Conservation (phyloP, 208 protist genomes). For the Leptomonas pyrrhocoris region DNA sequence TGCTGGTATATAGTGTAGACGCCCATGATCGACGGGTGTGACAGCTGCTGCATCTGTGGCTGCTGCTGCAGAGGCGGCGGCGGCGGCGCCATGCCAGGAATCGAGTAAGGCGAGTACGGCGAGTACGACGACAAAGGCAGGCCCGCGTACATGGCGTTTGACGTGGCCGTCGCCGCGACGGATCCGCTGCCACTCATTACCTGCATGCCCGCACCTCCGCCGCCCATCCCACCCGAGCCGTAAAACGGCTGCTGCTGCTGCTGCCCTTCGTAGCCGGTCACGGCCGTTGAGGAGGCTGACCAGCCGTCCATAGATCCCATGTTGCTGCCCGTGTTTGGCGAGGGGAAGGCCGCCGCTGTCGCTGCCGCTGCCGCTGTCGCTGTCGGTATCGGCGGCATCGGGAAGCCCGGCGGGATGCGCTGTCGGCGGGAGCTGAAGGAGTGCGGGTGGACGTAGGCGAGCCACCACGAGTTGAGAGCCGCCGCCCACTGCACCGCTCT, state of each 20-base stretch:
- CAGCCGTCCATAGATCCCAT: conserved; percentile 17
- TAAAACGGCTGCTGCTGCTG: neutral
- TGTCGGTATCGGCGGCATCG: neutral
- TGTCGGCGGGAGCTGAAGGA: conserved; percentile 29
- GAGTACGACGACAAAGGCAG: conserved; percentile 1
- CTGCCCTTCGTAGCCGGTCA: neutral
- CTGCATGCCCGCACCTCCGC: conserved; percentile 1
- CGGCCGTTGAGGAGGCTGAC: conserved; percentile 6
- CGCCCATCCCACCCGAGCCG: neutral
- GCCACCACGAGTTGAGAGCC: conserved; percentile 39
- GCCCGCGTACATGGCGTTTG: neutral
- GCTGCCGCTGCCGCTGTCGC: neutral
- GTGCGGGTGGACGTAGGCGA: conserved; percentile 37
- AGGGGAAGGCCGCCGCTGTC: neutral
- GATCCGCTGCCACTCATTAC: conserved; percentile 1
- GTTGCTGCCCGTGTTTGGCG: conserved; percentile 1
- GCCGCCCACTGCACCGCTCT: conserved; percentile 33
- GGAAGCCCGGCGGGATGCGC: conserved; percentile 20
- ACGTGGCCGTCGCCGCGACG: neutral
- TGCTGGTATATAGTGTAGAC: conserved; percentile 8
- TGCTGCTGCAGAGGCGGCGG: conserved; percentile 3
- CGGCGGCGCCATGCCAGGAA: neutral
- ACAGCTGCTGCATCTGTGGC: neutral
- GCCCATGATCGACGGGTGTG: neutral
- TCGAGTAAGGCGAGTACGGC: conserved; percentile 2